These are phyloP conservation scores for Luffa aegyptiaca DNA, from an alignment of 306 rosid genomes.

Conservation along the genomic window DNA sequence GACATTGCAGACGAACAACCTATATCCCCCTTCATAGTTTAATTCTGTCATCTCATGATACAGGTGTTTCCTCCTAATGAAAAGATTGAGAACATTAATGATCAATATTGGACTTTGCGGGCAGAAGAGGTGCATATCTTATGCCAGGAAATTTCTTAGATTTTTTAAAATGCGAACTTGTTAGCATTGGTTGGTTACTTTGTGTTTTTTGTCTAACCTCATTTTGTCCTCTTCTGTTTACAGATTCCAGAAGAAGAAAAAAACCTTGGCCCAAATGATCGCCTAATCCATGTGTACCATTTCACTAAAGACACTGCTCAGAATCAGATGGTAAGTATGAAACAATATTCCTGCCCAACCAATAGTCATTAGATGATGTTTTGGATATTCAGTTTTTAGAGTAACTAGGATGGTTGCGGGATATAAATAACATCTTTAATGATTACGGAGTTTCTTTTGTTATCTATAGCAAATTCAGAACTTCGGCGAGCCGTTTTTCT, in stretches of 20 bases:
- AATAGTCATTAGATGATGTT: not conserved
- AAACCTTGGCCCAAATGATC: slow-evolving; percentile 61
- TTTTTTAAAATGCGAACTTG: not conserved
- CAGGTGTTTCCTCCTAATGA: slow-evolving; percentile 81
- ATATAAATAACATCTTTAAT: not conserved
- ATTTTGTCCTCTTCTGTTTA: not conserved
- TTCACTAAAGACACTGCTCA: slow-evolving; percentile 74
- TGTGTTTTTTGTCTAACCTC: slow-evolving; percentile 3
- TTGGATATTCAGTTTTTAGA: not conserved
- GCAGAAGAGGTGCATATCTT: slow-evolving; percentile 70
- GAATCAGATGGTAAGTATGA: slow-evolving; percentile 51
- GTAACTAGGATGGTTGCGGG: not conserved
- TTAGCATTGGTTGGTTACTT: not conserved
- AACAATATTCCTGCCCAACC: not conserved
- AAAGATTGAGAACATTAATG: slow-evolving; percentile 79
- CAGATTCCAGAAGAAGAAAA: slow-evolving; percentile 90
- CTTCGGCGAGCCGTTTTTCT: slow-evolving; percentile 87
- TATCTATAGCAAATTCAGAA: slow-evolving; percentile 69
- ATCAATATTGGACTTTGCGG: slow-evolving; percentile 89
- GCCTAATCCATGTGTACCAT: slow-evolving; percentile 79
- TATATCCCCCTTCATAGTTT: slow-evolving; percentile 2
- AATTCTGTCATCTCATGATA: slow-evolving; percentile 12
- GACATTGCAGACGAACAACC: not conserved
- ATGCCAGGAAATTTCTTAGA: slow-evolving; percentile 9
- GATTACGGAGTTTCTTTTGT: slow-evolving; percentile 7